Conservation (phyloP, 768 basidiomycete species). For the Mycena rosella region DNA sequence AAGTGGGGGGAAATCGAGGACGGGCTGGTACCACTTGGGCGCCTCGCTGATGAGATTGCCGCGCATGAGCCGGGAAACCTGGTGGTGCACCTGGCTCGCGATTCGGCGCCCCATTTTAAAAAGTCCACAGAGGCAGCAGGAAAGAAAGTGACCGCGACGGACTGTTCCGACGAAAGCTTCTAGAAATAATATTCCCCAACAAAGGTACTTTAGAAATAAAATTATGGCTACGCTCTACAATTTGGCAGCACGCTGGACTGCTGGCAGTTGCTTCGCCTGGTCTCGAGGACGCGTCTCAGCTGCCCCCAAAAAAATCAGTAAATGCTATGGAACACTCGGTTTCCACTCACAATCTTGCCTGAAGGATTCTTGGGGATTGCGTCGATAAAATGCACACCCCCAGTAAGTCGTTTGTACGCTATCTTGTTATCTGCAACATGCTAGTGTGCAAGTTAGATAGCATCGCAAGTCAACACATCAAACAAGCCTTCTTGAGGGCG, state of each 20-base stretch:
- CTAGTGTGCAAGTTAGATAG: constrained; percentile 44
- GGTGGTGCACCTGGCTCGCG: constrained; percentile 90
- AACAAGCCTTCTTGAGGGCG: constrained; percentile 67
- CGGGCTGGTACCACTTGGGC: constrained; percentile 89
- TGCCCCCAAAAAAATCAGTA: constrained; percentile 32
- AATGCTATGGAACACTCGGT: not conserved
- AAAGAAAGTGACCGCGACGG: constrained; percentile 3
- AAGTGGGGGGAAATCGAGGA: constrained; percentile 89
- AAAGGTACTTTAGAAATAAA: constrained; percentile 12
- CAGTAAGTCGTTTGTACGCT: constrained; percentile 70
- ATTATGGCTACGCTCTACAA: constrained; percentile 15
- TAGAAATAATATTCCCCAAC: constrained; percentile 3
- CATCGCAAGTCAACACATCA: not conserved
- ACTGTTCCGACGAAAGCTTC: not conserved
- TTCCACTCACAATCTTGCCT: constrained; percentile 68
- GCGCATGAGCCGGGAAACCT: constrained; percentile 84
- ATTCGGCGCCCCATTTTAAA: constrained; percentile 80
- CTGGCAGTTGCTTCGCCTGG: constrained; percentile 49
- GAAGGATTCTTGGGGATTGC: constrained; percentile 78
- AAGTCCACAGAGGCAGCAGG: not conserved
- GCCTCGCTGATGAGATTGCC: constrained; percentile 70
- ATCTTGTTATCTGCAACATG: constrained; percentile 70
- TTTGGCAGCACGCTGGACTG: constrained; percentile 20
- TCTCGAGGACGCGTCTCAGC: constrained; percentile 66
- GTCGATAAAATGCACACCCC: constrained; percentile 74